phyloP scores from a whole-genome alignment of 768 basidiomycete genomes.

The Hygrophoropsis aurantiaca region DNA sequence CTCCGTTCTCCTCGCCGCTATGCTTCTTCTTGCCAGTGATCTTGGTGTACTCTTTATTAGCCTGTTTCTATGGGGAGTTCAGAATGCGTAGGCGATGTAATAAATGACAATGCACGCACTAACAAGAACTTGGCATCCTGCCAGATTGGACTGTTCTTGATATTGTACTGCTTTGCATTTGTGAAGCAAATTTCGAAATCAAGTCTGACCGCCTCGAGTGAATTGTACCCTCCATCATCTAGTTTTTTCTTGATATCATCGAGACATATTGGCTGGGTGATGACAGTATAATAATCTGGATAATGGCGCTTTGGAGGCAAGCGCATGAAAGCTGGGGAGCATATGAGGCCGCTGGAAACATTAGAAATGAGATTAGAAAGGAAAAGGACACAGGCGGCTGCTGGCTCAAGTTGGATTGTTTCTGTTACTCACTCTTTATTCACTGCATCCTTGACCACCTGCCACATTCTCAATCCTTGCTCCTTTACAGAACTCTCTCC shows the following conservation, averaged over 20 bases:
- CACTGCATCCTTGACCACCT: constrained; percentile 76
- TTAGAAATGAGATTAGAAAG: constrained; percentile 37
- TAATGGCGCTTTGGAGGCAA: constrained; percentile 72
- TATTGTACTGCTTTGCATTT: constrained; percentile 83
- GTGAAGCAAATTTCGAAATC: constrained; percentile 79
- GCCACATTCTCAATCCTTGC: constrained; percentile 72
- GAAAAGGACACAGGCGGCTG: constrained; percentile 39
- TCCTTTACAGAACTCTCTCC: constrained; percentile 48
- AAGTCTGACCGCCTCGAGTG: constrained; percentile 63
- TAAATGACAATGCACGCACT: constrained; percentile 44
- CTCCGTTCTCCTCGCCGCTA: constrained; percentile 38
- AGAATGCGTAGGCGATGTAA: constrained; percentile 3
- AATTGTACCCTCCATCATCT: constrained; percentile 55
- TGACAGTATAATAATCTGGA: constrained; percentile 84
- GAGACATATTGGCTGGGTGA: constrained; percentile 80
- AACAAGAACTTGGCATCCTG: constrained; percentile 79
- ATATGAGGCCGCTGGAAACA: constrained; percentile 55
- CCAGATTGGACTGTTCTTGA: constrained; percentile 76
- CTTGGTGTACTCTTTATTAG: constrained; percentile 44
- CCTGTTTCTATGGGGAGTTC: constrained; percentile 40
- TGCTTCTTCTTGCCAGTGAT: constrained; percentile 45
- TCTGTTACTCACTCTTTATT: constrained; percentile 82
- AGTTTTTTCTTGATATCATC: constrained; percentile 86
- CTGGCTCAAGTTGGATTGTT: constrained; percentile 33
- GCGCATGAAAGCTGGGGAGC: constrained; percentile 66